Base-by-base conservation (phyloP, 441 rosid genomes). In the Syzygium malaccense region DNA sequence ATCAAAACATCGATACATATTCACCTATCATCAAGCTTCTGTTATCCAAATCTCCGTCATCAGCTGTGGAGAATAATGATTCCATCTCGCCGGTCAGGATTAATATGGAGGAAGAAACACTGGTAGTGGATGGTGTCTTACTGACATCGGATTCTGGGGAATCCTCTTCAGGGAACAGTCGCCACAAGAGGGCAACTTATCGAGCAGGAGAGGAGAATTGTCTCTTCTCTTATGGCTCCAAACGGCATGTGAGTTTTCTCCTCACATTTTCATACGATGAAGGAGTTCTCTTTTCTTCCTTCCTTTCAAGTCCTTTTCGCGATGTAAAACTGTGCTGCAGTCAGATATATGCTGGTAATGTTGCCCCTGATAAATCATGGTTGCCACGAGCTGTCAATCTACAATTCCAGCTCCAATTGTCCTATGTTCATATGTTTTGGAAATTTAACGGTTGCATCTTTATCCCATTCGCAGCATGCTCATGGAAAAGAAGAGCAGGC, bases 51-150 rank as follows among this genome's bases (percentile, higher is more conserved):
- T 64, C 87, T 28, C 89, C 89, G 6, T 64, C 85, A 28, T 85
- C 85, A 37, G 86, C 85, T 33, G 33, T 80, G 68, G 86, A 80
- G 8, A 56, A 45, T n/a, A 64, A 85, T 6, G 57, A 86, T 41
- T 64, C 87, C 55, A 55, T 84, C 51, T 86, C 92, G 48, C 88
- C 92, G 12, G 66, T 89, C 54, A 86, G 88, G 54, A 86, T 90
- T 19, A 90, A 85, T 57, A 62, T 90, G 32, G 94, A 91, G 56
- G 95, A 95, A 68, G 95, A 92, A 49, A 95, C 94, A 85, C 57
- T 94, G 33, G 95, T 97, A 55, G 92, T 94, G 93, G 98, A 97
- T 88, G 97, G 93, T 45, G 91, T 95, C 91, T 90, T 93, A 26
- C 92, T 95, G 57, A 90, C 87, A 26, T 93, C 94, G 8, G 86